Conservation (phyloP, 1,284 basidiomycete genomes). For the Tilletia setariae region DNA sequence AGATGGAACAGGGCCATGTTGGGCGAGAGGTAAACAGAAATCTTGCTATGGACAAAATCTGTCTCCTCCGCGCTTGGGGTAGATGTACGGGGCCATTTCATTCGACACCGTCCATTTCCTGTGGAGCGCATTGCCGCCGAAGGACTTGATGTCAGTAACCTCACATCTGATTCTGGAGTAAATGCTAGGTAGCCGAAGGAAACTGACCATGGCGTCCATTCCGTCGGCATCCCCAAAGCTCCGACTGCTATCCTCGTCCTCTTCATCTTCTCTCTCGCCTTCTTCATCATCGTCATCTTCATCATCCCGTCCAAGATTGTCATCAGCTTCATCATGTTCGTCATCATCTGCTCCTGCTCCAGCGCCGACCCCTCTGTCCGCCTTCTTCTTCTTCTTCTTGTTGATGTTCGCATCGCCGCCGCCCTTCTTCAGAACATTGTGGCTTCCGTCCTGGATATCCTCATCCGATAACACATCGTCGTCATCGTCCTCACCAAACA, state of each 20-base stretch:
- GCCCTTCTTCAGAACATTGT: neutral
- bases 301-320: neutral
- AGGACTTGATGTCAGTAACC: neutral
- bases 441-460: neutral
- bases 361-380: neutral
- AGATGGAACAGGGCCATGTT: too few species aligned
- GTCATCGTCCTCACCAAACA: neutral
- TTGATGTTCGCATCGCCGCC: neutral
- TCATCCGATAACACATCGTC: neutral
- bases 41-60: too few species aligned
- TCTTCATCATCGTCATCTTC: constrained; percentile 8
- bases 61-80: too few species aligned
- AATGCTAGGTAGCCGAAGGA: neutral
- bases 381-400: constrained; percentile 16
- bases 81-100: neutral
- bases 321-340: constrained; percentile 9
- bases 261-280: constrained; percentile 16
- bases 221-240: constrained; percentile 18
- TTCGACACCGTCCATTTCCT: constrained; percentile 12
- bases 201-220: constrained; percentile 15
- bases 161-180: neutral
- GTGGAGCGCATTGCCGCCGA: neutral
- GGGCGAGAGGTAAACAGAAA: too few species aligned
- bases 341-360: neutral
- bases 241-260: constrained; percentile 14